Conservation (phyloP, 2,329 filamentous ascomycete genomes). For the Trichoderma sp. region DNA sequence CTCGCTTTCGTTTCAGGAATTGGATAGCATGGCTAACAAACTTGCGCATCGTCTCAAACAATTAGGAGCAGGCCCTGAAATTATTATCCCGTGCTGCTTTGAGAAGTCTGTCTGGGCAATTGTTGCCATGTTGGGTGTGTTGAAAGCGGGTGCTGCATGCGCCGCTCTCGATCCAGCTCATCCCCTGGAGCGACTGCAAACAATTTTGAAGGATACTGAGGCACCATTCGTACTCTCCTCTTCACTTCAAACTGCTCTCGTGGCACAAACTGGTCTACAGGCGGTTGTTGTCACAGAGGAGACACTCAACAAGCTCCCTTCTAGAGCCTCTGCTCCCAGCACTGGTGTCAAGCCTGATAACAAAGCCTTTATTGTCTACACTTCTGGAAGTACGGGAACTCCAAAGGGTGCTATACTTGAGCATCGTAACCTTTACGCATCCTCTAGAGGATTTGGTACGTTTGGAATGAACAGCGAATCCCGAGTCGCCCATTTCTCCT, state of each 20-base stretch:
- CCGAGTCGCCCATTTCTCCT: conserved; percentile 25
- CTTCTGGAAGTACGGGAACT: conserved; percentile 51
- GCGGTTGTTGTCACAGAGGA: not conserved
- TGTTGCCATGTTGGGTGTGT: not conserved
- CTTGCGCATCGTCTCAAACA: not conserved
- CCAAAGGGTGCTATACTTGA: conserved; percentile 49
- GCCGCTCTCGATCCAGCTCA: not conserved
- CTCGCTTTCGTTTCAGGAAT: not conserved
- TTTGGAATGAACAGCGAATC: not conserved
- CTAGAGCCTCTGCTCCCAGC: not conserved
- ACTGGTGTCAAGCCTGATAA: not conserved
- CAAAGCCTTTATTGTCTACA: conserved; percentile 46
- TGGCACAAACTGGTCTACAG: not conserved
- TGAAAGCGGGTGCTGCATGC: not conserved
- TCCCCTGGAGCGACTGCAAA: not conserved
- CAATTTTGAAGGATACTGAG: not conserved
- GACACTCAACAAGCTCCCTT: not conserved
- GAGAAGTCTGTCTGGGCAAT: not conserved
- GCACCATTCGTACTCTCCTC: not conserved
- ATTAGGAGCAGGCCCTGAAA: not conserved
- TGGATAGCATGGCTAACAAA: not conserved
- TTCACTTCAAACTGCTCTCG: not conserved
- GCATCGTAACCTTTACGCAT: not conserved
- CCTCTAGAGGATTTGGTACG: not conserved
- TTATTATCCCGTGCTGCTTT: not conserved